Evolutionary conservation across 768 basidiomycete species (phyloP), one percentile per base, ranked within the genome.

Genomic region (Myochromella boudieri): DNA sequence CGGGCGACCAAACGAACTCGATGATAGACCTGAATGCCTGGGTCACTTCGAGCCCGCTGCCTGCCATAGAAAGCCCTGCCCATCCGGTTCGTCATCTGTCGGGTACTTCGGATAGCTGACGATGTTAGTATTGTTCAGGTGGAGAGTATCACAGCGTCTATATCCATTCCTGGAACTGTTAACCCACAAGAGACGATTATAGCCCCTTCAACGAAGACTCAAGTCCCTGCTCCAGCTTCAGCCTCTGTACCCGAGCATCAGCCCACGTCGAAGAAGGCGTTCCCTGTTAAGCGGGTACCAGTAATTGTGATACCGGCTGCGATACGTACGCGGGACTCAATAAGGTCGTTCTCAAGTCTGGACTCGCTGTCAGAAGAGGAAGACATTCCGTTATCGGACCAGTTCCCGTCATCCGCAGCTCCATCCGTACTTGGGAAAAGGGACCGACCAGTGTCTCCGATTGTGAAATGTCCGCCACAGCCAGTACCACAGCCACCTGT

Each of bases 11-110:
- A 10, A 45, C 51, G 6, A 67, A 63, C 32, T 65, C 73, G 1
- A 70, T 78, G 52, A 65, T 77, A 12, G 68, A 72, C 48, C 50
- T 74, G 40, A 66, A 62, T 37, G 48, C 64, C 1, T 75, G 68
- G 63, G 64, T 72, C 57, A 61, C 66, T 4, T 69, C 68, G 2
- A 72, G 68, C 46, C 67, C 70, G n/a, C n/a, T n/a, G n/a, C n/a
- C n/a, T n/a, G n/a, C n/a, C n/a, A n/a, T 9, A 22, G 9, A 2
- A 31, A 12, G 1, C 24, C 43, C 25, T 20, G 22, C 10, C 20
- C 31, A 6, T 4, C 15, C n/a, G n/a, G 9, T 21, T 1, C 12
- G 14, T 6, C 14, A 22, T 3, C 6, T 7, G 11, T 17, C 20
- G 1, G 21, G 6, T 10, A 4, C 1, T 9, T 8, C 17, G 18